Evolutionary conservation across 148 eudicot genomes (phyloP).

Genomic region (Beta vulgaris): DNA sequence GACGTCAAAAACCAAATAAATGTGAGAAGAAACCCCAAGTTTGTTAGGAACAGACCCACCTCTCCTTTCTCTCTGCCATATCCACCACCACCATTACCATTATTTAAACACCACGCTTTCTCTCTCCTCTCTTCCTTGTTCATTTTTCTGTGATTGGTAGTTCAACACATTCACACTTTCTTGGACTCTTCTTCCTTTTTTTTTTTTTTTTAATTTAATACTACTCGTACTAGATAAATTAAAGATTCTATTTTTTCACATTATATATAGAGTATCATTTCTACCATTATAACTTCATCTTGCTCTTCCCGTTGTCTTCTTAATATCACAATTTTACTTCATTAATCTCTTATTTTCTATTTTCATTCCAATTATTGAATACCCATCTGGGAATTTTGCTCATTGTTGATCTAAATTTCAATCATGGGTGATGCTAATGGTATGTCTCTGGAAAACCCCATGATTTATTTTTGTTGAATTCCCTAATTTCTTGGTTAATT

Average conservation of each 20-base stretch:
- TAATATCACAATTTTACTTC: not conserved
- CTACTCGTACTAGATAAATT: too few species aligned
- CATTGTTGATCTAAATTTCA: constrained; percentile 14
- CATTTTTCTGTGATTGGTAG: not conserved
- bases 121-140: not conserved
- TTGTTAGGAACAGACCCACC: not conserved
- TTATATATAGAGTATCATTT: too few species aligned
- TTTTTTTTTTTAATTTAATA: not conserved
- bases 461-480: too few species aligned
- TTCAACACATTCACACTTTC: constrained; percentile 21
- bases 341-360: constrained; percentile 6
- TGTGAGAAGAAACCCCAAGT: not conserved
- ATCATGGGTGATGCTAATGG: constrained; percentile 34
- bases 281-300: constrained; percentile 1
- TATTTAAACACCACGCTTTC: not conserved
- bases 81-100: constrained; percentile 4
- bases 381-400: constrained; percentile 16
- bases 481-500: not conserved
- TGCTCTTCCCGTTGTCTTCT: not conserved
- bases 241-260: too few species aligned
- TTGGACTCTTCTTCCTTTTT: constrained; percentile 16
- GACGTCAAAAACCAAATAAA: not conserved
- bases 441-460: too few species aligned
- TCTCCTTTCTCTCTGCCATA: not conserved
- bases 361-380: not conserved